Conservation (phyloP, 768 basidiomycete genomes). For the Lepiota venenata region DNA sequence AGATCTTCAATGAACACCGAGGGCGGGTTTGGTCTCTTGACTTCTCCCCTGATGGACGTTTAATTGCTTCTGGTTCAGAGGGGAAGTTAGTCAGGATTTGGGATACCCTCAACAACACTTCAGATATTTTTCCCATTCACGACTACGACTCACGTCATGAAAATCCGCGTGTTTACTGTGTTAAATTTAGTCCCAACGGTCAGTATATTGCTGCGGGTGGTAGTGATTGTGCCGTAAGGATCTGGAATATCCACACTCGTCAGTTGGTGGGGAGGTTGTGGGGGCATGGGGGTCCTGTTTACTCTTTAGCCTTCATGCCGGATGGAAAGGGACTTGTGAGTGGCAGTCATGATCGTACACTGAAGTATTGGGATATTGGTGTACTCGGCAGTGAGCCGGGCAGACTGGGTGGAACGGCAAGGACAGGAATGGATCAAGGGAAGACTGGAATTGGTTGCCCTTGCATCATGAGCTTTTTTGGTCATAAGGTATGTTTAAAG, state of each 20-base stretch:
- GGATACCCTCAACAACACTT: conserved; percentile 29
- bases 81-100: conserved; percentile 43
- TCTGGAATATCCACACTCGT: conserved; percentile 71
- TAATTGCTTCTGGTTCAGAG: conserved; percentile 86
- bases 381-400: conserved; percentile 65
- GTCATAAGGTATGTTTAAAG: conserved; percentile 64
- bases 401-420: conserved; percentile 6
- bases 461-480: conserved; percentile 76
- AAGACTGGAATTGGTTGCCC: conserved; percentile 37
- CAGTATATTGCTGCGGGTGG: conserved; percentile 58
- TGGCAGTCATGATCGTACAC: conserved; percentile 80
- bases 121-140: conserved; percentile 36
- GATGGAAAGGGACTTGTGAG: conserved; percentile 88
- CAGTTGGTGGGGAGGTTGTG: conserved; percentile 62
- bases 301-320: conserved; percentile 87
- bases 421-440: conserved; percentile 52
- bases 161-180: conserved; percentile 65
- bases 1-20: conserved; percentile 79
- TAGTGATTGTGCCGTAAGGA: conserved; percentile 66
- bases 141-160: conserved; percentile 38
- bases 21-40: conserved; percentile 92
- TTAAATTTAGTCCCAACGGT: conserved; percentile 73
- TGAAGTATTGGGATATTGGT: conserved; percentile 83
- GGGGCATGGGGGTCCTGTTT: conserved; percentile 79
- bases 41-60: conserved; percentile 75